These are phyloP conservation scores for Mucor irregularis DNA, from an alignment of 371 early-diverging fungal genomes.

Conservation along the genomic window DNA sequence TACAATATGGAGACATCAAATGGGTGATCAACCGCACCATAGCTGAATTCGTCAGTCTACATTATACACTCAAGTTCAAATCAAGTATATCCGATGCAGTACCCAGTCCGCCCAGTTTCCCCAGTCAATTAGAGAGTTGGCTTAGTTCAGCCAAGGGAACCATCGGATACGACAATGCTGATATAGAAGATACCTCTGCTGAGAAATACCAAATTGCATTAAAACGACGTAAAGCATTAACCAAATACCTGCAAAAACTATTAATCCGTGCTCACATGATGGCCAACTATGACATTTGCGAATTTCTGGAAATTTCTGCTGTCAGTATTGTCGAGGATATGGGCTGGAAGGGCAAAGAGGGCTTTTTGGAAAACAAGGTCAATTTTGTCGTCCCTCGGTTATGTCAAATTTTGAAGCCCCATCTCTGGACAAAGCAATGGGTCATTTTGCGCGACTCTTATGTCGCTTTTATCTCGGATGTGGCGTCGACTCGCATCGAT, in stretches of 20 bases:
- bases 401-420: conserved; percentile 34
- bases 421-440: conserved; percentile 71
- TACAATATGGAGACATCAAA: conserved; percentile 79
- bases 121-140: conserved; percentile 44
- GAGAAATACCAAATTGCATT: conserved; percentile 41
- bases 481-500: conserved; percentile 53
- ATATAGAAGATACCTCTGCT: conserved; percentile 15
- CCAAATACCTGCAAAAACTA: conserved; percentile 61
- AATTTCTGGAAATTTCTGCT: conserved; percentile 78
- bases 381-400: conserved; percentile 44
- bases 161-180: conserved; percentile 15
- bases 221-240: conserved; percentile 65
- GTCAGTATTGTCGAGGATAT: conserved; percentile 73
- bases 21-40: conserved; percentile 75
- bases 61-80: conserved; percentile 60
- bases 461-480: conserved; percentile 54
- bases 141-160: conserved; percentile 39
- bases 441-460: conserved; percentile 57
- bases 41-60: conserved; percentile 69
- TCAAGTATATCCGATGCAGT: conserved; percentile 29
- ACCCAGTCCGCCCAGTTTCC: conserved; percentile 43
- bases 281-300: conserved; percentile 71
- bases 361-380: conserved; percentile 63
- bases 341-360: conserved; percentile 89
- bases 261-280: conserved; percentile 59